Evolutionary conservation across 176 grass and related monocot genomes (phyloP), one percentile per base, ranked within the genome.

Genomic region (Oryza coarctata): DNA sequence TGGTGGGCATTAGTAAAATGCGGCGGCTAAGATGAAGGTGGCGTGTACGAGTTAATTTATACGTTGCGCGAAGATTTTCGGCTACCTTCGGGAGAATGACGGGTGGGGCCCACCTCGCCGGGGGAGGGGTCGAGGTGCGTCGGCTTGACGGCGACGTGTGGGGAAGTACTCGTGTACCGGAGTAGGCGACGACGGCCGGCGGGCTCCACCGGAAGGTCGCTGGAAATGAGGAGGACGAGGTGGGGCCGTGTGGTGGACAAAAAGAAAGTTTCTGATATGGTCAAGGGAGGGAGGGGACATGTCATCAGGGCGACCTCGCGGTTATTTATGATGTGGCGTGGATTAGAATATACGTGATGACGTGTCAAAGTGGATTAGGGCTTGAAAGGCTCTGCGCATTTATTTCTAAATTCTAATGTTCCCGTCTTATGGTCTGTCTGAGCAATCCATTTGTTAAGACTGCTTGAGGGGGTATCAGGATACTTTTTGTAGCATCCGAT

Each of bases 1-100:
- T 22, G 20, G 50, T 55, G 50, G 1, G 71, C 8, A 32, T 68
- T 65, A 64, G 83, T 69, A 78, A 73, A 73, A 65, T 47, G 6
- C 33, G 72, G 77, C 40, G 77, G 71, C 65, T 23, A 10, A 26
- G 64, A 10, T 52, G 17, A 68, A 50, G 43, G 63, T 49, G 82
- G 60, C 58, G 83, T 82, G 74, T 60, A 74, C 68, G 74, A 52
- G 30, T 40, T 83, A 10, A 30, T 63, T 58, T 49, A 62, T 66
- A 57, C 3, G 23, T 13, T 23, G 73, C 17, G 55, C 72, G 60
- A 28, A n/a, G n/a, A 38, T 68, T 23, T 73, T 23, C 3, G 50
- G 25, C 22, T 40, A 1, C 0, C 17, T 34, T 7, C 22, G 6
- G n/a, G 45, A 36, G 17, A 5, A 33, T 86, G 88, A 73, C 83